These are phyloP conservation scores for Boletus smithii DNA, from an alignment of 1,284 basidiomycete species.

Conservation along the genomic window DNA sequence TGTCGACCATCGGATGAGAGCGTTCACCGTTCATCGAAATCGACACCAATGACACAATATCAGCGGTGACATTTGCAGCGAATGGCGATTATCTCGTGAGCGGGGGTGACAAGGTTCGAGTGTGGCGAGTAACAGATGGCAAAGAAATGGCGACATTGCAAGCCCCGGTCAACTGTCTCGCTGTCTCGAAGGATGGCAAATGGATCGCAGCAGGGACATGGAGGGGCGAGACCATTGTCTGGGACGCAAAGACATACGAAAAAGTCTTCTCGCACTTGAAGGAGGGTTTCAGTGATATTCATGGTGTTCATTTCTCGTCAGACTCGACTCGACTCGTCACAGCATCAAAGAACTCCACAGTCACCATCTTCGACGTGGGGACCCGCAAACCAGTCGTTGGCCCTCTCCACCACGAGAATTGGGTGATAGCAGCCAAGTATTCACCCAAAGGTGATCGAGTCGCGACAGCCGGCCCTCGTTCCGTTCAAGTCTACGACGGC, in stretches of 20 bases:
- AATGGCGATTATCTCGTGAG: not conserved
- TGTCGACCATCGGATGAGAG: no score
- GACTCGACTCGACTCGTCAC: not conserved
- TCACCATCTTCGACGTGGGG: not conserved
- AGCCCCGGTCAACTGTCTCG: not conserved
- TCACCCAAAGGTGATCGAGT: conserved; percentile 9
- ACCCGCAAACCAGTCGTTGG: not conserved
- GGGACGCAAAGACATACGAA: not conserved
- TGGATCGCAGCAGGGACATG: conserved; percentile 9
- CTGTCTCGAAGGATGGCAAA: conserved; percentile 8
- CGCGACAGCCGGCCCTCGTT: conserved; percentile 10
- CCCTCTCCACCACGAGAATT: not conserved
- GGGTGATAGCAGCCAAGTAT: conserved; percentile 1
- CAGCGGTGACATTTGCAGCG: conserved; percentile 3
- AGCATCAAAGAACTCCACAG: not conserved
- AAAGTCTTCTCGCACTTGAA: not conserved
- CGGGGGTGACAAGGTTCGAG: not conserved
- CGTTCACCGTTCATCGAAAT: no score
- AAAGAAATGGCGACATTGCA: not conserved
- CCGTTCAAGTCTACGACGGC: conserved; percentile 4
- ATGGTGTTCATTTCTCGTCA: not conserved
- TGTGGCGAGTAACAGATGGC: not conserved
- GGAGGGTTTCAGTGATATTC: no score
- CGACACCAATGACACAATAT: no score
- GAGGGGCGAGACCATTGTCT: not conserved